Base-by-base conservation (phyloP, 495 filamentous ascomycete genomes). In the Polyplosphaeria fusca region DNA sequence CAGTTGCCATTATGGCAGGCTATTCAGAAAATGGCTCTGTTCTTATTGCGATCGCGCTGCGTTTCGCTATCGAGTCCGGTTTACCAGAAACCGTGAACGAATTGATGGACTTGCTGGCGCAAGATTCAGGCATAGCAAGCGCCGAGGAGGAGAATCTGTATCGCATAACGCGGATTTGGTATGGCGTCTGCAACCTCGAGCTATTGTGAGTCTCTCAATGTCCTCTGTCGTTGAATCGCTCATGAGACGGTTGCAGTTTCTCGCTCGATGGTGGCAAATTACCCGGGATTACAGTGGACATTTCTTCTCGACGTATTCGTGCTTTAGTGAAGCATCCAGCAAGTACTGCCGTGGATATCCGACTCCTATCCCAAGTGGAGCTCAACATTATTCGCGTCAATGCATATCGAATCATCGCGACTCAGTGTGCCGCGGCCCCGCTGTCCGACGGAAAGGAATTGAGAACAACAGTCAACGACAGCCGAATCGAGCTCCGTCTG, bases 301-400 rank as follows among this genome's bases (percentile, higher is more conserved):
- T 72, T 5, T 73, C 72, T 37, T 50, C 74, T 26, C 72, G 73
- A 37, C 63, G 74, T 41, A 75, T 75, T 48, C 66, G 77, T 25
- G 69, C 74, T 41, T 52, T 80, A 35, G 67, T 77, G 7, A 63
- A 66, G 16, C 75, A 79, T 60, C 68, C 72, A 0, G 68, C 69
- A 1, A 70, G 72, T 0, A 77, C 74, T 0, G 51, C 72, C 2
- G 58, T 79, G 25, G 77, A 80, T 64, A 61, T 80, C n/a, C 71
- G 77, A 23, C 43, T 80, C 4, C 71, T 78, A 26, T 74, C 77
- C 41, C 77, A 80, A 50, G 74, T 80, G 18, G 77, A 80, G 70
- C 73, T 80, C 20, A 65, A 69, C 30, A 52, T 42, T 20, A 41
- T 64, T 73, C 75, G 65, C 12, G 40, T 58, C 0, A 43, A 44